Base-by-base conservation (phyloP, 1,284 basidiomycete genomes). In the Rhodotorula sp. region DNA sequence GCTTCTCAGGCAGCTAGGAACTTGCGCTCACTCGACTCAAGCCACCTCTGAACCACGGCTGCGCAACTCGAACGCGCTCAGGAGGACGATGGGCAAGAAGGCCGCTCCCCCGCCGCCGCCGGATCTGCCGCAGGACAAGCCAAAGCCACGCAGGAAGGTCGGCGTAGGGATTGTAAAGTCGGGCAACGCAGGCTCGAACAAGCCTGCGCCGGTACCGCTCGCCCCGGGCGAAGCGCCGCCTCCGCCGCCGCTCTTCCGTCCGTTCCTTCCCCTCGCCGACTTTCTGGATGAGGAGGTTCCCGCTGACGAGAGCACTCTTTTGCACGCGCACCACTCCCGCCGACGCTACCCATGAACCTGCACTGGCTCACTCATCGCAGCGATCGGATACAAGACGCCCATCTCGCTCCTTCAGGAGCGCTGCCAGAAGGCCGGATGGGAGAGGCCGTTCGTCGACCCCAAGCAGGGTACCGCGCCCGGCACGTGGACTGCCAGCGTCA, bases 351-450 rank as follows among this genome's bases (percentile, higher is more conserved):
- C 9, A 39, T 39, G 15, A 7, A 39, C 39, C 15, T 39, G 9
- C 9, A 39, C 39, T 39, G 9, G 44, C 44, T 19, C 10, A 0
- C 27, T 22, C n/a, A n/a, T n/a, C 34, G 21, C 69, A 62, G 66
- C 91, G 53, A 83, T 87, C 22, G 91, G 91, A 25, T 93, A 87
- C 76, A 94, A 94, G 82, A 89, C 86, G 67, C 92, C 92, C 5
- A 79, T 91, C 56, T 89, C 85, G 77, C 80, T 92, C 27, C 84
- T 94, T 36, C 85, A 91, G 68, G 71, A 74, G 19, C 90, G 91
- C 80, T 94, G 92, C 78, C 91, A 92, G 79, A 92, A 92, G 81
- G 85, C 87, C 69, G 90, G 90, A 1, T 95, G 91, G 92, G 90
- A 92, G 70, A 89, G 89, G 72, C 88, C 92, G 2, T 80, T 82